Evolutionary conservation across 805 yeast species (phyloP).

Genomic region (Candida parachauliodes): DNA sequence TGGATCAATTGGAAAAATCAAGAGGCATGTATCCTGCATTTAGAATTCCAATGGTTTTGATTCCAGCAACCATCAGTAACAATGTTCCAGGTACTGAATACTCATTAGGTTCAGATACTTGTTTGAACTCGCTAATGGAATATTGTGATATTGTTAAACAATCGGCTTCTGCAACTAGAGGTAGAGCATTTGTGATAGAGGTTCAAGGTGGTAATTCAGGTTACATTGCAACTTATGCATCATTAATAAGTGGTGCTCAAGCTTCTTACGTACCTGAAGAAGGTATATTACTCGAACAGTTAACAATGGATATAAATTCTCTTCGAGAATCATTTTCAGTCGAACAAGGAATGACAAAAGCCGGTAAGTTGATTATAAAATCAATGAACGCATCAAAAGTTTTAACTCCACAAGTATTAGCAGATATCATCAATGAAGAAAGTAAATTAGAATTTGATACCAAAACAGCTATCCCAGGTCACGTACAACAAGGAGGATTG

Average conservation of each 20-base stretch:
- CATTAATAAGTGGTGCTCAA: constrained; percentile 85
- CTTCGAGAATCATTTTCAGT: constrained; percentile 63
- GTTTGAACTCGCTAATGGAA: constrained; percentile 83
- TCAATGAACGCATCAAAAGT: constrained; percentile 80
- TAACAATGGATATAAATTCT: constrained; percentile 72
- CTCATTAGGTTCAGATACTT: constrained; percentile 93
- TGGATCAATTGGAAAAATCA: constrained; percentile 76
- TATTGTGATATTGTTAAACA: constrained; percentile 96
- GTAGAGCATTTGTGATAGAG: constrained; percentile 92
- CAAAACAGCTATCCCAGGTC: constrained; percentile 96
- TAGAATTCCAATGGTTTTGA: constrained; percentile 87
- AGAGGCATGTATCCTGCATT: constrained; percentile 81
- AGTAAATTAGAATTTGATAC: constrained; percentile 78
- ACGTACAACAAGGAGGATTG: constrained; percentile 94
- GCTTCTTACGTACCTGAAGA: constrained; percentile 91
- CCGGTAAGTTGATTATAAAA: constrained; percentile 83
- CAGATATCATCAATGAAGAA: constrained; percentile 79
- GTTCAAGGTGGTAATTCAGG: constrained; percentile 99
- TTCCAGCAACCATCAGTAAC: constrained; percentile 95
- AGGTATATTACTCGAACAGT: constrained; percentile 60
- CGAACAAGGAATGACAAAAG: constrained; percentile 75
- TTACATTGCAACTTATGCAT: constrained; percentile 81
- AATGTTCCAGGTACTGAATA: constrained; percentile 99
- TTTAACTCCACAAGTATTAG: constrained; percentile 76
- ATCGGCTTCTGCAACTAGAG: constrained; percentile 90